Conservation (phyloP, 2,329 filamentous ascomycete genomes). For the Helminthosporium solani region DNA sequence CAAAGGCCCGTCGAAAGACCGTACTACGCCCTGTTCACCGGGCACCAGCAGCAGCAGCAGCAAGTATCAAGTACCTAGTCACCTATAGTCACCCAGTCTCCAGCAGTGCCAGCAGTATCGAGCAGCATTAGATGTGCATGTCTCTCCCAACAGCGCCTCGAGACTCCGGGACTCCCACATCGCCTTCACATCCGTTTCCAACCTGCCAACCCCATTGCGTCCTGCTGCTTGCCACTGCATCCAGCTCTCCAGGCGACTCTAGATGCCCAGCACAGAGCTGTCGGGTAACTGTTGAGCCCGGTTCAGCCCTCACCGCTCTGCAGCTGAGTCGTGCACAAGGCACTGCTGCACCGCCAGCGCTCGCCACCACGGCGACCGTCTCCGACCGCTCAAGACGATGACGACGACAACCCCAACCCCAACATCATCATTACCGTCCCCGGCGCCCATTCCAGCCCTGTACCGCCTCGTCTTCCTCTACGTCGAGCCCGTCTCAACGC, state of each 20-base stretch:
- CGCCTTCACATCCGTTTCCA: no score
- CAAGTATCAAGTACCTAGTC: no score
- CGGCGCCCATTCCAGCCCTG: constrained; percentile 54
- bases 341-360: no score
- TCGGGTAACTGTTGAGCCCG: not conserved
- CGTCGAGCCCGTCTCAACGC: constrained; percentile 62
- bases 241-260: not conserved
- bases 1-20: not conserved
- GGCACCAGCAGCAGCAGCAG: no score
- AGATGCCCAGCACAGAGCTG: no score
- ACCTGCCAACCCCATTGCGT: no score
- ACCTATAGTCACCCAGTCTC: no score
- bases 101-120: no score
- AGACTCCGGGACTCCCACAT: no score
- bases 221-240: not conserved
- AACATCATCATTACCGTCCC: constrained; percentile 16
- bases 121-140: no score
- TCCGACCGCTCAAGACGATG: constrained; percentile 9
- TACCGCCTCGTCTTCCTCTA: constrained; percentile 76
- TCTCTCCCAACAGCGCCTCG: no score
- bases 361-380: not conserved
- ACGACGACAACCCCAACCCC: no score
- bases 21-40: not conserved
- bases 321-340: constrained; percentile 1
- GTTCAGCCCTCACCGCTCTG: constrained; percentile 5